These are phyloP conservation scores for Alternaria longipes DNA, from an alignment of 2,329 filamentous ascomycete species.

Conservation along the genomic window DNA sequence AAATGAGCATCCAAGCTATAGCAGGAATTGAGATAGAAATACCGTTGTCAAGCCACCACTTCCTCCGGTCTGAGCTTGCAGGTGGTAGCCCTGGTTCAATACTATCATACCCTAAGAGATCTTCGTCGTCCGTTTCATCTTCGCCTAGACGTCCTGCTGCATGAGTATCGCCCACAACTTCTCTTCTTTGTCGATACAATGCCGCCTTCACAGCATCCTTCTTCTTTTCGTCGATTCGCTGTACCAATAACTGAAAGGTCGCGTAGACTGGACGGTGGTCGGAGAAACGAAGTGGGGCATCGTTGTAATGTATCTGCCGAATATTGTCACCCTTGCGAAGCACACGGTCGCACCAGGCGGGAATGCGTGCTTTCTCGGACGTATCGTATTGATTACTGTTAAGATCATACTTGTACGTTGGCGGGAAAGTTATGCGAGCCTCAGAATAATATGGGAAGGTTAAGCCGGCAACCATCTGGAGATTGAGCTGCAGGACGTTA, in stretches of 20 bases:
- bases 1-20: conserved; percentile 34
- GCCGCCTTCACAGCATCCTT: conserved; percentile 77
- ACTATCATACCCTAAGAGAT: conserved; percentile 80
- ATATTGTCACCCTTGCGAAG: conserved; percentile 86
- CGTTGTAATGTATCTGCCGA: conserved; percentile 82
- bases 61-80: conserved; percentile 68
- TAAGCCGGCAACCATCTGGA: conserved; percentile 94
- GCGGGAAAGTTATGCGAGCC: conserved; percentile 84
- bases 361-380: conserved; percentile 93
- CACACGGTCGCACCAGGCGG: conserved; percentile 96
- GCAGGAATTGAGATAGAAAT: conserved; percentile 61
- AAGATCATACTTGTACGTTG: conserved; percentile 95
- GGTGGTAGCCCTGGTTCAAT: conserved; percentile 79
- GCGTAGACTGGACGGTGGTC: conserved; percentile 97
- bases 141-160: conserved; percentile 59
- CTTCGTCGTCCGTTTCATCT: conserved; percentile 77
- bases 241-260: conserved; percentile 84
- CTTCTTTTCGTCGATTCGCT: conserved; percentile 76
- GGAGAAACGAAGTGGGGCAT: conserved; percentile 84
- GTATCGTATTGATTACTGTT: conserved; percentile 90
- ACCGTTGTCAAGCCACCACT: conserved; percentile 73
- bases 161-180: conserved; percentile 71
- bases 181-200: conserved; percentile 74
- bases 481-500: conserved; percentile 71
- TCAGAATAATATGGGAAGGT: conserved; percentile 94